phyloP scores from a whole-genome alignment of 2,329 filamentous ascomycete genomes.

The Teratosphaeria nubilosa region DNA sequence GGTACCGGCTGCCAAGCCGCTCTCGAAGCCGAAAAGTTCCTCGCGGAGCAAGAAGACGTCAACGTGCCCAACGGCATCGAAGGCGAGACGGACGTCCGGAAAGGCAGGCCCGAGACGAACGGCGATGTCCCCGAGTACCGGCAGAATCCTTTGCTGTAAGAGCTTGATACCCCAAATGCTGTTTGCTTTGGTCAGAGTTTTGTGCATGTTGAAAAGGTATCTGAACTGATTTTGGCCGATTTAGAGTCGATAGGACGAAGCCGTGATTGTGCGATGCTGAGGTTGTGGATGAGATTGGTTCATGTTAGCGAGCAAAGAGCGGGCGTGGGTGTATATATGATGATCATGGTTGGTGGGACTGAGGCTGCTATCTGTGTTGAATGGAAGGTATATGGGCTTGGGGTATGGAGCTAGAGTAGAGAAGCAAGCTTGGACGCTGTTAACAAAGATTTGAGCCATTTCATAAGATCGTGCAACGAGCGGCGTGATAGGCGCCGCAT shows the following conservation, averaged over 20 bases:
- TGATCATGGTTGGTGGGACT: background rate
- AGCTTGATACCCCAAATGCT: background rate
- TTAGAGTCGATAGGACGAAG: slow-evolving; percentile 7
- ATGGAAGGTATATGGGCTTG: background rate
- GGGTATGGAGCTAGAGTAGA: background rate
- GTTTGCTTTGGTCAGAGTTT: background rate
- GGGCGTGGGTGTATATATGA: slow-evolving; percentile 1
- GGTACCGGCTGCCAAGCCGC: slow-evolving; percentile 92
- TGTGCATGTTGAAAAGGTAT: background rate
- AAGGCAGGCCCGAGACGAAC: slow-evolving; percentile 34
- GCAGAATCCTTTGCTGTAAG: slow-evolving; percentile 53
- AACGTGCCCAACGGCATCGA: slow-evolving; percentile 38
- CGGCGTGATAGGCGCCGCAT: slow-evolving; percentile 6
- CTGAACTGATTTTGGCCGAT: slow-evolving; percentile 1
- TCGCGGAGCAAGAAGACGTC: slow-evolving; percentile 66
- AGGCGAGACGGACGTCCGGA: slow-evolving; percentile 39
- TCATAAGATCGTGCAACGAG: slow-evolving; percentile 13
- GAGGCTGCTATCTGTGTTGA: background rate
- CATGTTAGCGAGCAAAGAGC: background rate
- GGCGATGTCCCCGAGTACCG: slow-evolving; percentile 52
- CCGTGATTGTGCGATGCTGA: background rate
- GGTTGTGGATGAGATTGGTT: background rate
- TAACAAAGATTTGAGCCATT: background rate
- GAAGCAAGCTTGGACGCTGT: slow-evolving; percentile 4
- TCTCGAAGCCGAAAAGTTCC: slow-evolving; percentile 87